These are phyloP conservation scores for Russula vinacea DNA, from an alignment of 768 basidiomycete species.

Conservation along the genomic window DNA sequence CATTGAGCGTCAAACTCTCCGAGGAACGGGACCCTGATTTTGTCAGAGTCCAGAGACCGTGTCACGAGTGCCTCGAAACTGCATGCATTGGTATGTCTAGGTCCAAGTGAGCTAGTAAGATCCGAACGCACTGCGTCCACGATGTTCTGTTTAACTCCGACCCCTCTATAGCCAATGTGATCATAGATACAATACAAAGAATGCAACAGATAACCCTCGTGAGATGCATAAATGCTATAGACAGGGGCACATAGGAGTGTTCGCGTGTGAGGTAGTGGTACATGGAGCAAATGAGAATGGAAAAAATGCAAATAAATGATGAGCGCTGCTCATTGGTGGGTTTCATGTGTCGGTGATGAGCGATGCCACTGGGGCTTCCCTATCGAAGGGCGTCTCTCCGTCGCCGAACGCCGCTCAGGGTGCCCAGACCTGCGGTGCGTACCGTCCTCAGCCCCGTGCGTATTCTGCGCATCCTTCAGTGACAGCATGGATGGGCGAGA, in stretches of 20 bases:
- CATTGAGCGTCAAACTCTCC: slow-evolving; percentile 4
- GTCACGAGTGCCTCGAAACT: slow-evolving; percentile 15
- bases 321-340: slow-evolving; percentile 24
- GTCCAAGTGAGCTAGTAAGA: slow-evolving; percentile 17
- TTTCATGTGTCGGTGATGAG: slow-evolving; percentile 22
- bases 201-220: slow-evolving; percentile 5
- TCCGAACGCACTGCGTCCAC: slow-evolving; percentile 11
- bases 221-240: slow-evolving; percentile 17
- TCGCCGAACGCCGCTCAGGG: slow-evolving; percentile 20
- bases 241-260: slow-evolving; percentile 17
- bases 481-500: slow-evolving; percentile 20
- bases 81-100: slow-evolving; percentile 2
- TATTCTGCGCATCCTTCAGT: slow-evolving; percentile 17
- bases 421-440: slow-evolving; percentile 18
- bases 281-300: slow-evolving; percentile 8
- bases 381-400: slow-evolving; percentile 27
- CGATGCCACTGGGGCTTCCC: slow-evolving; percentile 25
- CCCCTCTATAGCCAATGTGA: slow-evolving; percentile 6
- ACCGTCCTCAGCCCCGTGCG: slow-evolving; percentile 17
- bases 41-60: slow-evolving; percentile 21
- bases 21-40: slow-evolving; percentile 10
- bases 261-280: slow-evolving; percentile 11
- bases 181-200: slow-evolving; percentile 25
- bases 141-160: slow-evolving; percentile 17
- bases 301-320: slow-evolving; percentile 3